Base-by-base conservation (phyloP, 129 eudicot genomes). In the Centaurea solstitialis region DNA sequence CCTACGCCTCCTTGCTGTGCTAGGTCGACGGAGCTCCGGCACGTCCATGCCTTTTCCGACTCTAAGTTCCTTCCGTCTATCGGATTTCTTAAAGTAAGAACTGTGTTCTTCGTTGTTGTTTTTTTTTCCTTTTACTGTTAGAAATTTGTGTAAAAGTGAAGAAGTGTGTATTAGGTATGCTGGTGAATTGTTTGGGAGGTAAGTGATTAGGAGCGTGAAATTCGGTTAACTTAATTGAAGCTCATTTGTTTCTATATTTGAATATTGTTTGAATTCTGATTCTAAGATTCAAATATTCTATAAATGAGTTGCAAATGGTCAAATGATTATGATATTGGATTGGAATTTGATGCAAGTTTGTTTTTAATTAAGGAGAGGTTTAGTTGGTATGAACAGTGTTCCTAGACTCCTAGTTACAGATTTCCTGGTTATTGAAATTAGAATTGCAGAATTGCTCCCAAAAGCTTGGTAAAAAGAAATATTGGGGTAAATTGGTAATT, bases 51-150 rank as follows among this genome's bases (percentile, higher is more conserved):
- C 53, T 77, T 70, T 72, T 62, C 82, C 15, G 86, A 77, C 59
- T 77, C 74, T 47, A 83, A 72, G 28, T 43, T 72, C 69, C 28
- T 83, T 43, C 59, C 82, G 5, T 77, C 82, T 23, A 11, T 70
- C 59, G 78, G 77, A 13, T 82, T 82, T 72, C 67, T 71, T 21
- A 83, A 72, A 78, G 86, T 83, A 77, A 83, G 85, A 26, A 26
- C 67, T 69, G 68, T 28, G 43, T 24, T 38, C 45, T 61, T 30
- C 73, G 13, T 59, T 18, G 65, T 68, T n/a, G n/a, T 38, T 76
- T 41, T 41, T 69, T 59, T 5, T 4, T 69, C 30, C 30, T 10
- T 43, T 18, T n/a, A 4, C 67, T 15, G 35, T 68, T 73, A 40
- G 23, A 40, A 26, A 40, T 40, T 70, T 38, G 74, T 38, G 74